Evolutionary conservation across 805 yeast species (phyloP).

Genomic region (Candida namnaoensis): DNA sequence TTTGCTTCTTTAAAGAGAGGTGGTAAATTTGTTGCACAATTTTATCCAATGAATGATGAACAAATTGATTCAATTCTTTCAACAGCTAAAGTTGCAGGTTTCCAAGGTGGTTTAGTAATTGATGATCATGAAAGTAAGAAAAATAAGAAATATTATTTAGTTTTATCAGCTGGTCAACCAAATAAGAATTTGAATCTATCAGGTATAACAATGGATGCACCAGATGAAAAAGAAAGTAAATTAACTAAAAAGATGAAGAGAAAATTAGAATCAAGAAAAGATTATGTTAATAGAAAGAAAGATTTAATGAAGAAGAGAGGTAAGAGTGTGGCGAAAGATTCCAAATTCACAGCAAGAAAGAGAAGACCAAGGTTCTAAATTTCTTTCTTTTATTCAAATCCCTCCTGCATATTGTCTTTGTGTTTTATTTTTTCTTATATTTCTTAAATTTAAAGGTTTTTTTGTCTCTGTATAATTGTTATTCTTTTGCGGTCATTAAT

Average conservation of each 20-base stretch:
- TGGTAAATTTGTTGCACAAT: constrained; percentile 96
- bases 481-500: too few species aligned
- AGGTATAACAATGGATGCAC: constrained; percentile 75
- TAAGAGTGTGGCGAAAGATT: constrained; percentile 78
- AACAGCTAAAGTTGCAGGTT: constrained; percentile 91
- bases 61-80: constrained; percentile 71
- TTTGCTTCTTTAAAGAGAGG: constrained; percentile 86
- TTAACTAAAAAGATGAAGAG: constrained; percentile 21
- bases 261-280: constrained; percentile 67
- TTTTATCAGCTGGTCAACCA: constrained; percentile 79
- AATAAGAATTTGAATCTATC: constrained; percentile 67
- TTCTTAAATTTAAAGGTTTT: too few species aligned
- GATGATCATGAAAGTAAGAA: constrained; percentile 92
- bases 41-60: constrained; percentile 85
- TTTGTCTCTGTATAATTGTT: too few species aligned
- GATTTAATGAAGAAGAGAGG: constrained; percentile 91
- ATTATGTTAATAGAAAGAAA: constrained; percentile 83
- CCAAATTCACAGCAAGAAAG: constrained; percentile 85
- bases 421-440: too few species aligned
- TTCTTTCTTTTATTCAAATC: neutral
- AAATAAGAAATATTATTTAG: constrained; percentile 85
- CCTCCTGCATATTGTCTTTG: neutral
- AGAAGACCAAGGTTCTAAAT: constrained; percentile 54
- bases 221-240: constrained; percentile 34
- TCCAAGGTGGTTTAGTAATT: constrained; percentile 89